Percentiles rank a stretch among this genome's conserved stretches.
These are phyloP conservation scores for Liquidambar formosana DNA, from an alignment of 164 flowering plant genomes.

Conservation along the genomic window DNA sequence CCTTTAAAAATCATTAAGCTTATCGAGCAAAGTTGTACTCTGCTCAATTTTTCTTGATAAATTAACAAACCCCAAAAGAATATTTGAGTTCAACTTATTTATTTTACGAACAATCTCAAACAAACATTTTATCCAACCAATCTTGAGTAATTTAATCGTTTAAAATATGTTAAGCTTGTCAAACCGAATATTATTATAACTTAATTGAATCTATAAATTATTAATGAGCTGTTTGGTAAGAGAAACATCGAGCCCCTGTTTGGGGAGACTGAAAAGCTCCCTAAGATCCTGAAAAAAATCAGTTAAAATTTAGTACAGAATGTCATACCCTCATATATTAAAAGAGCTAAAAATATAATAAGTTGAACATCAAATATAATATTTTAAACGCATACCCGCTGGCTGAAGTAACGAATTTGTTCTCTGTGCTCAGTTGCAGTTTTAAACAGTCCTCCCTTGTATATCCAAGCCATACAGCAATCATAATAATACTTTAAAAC, in stretches of 20 bases:
- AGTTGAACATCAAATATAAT: background rate
- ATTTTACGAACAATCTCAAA: too few relatives aligned
- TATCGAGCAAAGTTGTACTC: too few relatives aligned
- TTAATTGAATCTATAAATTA: too few relatives aligned
- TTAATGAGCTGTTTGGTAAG: conserved; percentile 88
- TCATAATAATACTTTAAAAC: background rate
- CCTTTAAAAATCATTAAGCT: too few relatives aligned
- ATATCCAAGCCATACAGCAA: conserved; percentile 48
- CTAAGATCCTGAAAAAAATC: conserved; percentile 71
- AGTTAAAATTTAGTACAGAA: background rate
- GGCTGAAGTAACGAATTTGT: conserved; percentile 91
- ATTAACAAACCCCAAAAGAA: too few relatives aligned
- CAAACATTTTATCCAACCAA: too few relatives aligned
- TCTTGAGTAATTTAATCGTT: too few relatives aligned
- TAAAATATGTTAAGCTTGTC: too few relatives aligned
- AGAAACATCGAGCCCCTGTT: conserved; percentile 87
- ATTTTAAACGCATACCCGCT: conserved; percentile 51
- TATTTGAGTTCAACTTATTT: too few relatives aligned
- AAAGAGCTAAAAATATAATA: background rate
- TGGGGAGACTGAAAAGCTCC: conserved; percentile 87
- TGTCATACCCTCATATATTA: background rate
- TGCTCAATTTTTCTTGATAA: too few relatives aligned
- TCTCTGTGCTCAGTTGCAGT: conserved; percentile 97
- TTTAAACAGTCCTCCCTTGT: conserved; percentile 89
- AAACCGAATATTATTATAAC: too few relatives aligned